A percentile compares a stretch with the other conserved stretches of the same genome.
Conservation (phyloP, 345 rosid genomes). For the Gossypium anomalum region DNA sequence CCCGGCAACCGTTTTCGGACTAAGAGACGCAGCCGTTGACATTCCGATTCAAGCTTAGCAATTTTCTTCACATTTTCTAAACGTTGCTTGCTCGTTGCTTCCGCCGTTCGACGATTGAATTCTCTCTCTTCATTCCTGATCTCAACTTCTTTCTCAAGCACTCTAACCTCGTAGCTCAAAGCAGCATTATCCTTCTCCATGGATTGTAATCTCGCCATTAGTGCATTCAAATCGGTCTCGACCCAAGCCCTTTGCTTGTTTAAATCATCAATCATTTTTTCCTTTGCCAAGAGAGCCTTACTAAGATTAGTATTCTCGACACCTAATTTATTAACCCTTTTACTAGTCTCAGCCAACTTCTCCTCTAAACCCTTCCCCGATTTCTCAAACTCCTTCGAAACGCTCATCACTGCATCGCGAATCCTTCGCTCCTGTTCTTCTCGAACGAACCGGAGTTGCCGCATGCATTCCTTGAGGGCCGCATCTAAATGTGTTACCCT, state of each 20-base stretch:
- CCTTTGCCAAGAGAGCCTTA: conserved; percentile 59
- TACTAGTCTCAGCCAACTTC: conserved; percentile 41
- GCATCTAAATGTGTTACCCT: conserved; percentile 52
- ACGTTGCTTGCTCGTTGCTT: conserved; percentile 71
- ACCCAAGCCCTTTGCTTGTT: conserved; percentile 49
- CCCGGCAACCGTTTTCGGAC: conserved; percentile 82
- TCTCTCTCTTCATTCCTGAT: conserved; percentile 88
- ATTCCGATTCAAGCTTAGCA: conserved; percentile 83
- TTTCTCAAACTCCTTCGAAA: conserved; percentile 55
- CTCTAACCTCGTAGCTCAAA: conserved; percentile 67
- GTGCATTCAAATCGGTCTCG: conserved; percentile 48
- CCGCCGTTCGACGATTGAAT: conserved; percentile 63
- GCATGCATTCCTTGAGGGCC: conserved; percentile 80
- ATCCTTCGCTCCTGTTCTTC: conserved; percentile 78
- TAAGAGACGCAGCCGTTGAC: conserved; percentile 73
- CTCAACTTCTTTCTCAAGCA: conserved; percentile 90
- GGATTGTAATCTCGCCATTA: conserved; percentile 56
- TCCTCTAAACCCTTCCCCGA: conserved; percentile 41
- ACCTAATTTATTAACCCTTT: conserved; percentile 48
- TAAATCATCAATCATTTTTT: conserved; percentile 50
- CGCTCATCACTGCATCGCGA: conserved; percentile 67
- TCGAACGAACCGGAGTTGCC: conserved; percentile 69
- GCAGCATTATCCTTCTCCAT: conserved; percentile 72
- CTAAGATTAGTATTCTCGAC: conserved; percentile 54
- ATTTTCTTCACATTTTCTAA: conserved; percentile 78